phyloP scores from a whole-genome alignment of 257 asterid genomes.

The Galeopsis tetrahit region DNA sequence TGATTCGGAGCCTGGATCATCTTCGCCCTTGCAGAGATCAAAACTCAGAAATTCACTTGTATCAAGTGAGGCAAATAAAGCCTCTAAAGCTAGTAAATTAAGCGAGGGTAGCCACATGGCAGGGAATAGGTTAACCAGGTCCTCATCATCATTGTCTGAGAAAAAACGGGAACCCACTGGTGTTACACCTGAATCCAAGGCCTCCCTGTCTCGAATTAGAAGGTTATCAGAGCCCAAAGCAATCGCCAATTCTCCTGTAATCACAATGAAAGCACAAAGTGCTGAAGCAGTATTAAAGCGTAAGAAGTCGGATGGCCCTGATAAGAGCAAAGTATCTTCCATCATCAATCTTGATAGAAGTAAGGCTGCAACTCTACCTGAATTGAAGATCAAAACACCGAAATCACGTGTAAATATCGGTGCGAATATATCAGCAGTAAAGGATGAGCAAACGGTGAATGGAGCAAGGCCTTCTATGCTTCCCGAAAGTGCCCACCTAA shows the following conservation, averaged over 20 bases:
- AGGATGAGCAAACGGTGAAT: constrained; percentile 38
- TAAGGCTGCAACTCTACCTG: constrained; percentile 85
- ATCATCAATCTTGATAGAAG: constrained; percentile 77
- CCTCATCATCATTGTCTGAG: constrained; percentile 75
- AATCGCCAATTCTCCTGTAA: constrained; percentile 46
- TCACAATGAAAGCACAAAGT: constrained; percentile 52
- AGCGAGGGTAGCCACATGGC: constrained; percentile 55
- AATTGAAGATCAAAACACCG: constrained; percentile 70
- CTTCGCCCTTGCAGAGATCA: constrained; percentile 93
- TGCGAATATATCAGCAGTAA: constrained; percentile 40
- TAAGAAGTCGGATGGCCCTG: constrained; percentile 65
- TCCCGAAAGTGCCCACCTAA: constrained; percentile 40
- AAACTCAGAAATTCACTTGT: constrained; percentile 66
- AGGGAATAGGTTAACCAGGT: constrained; percentile 70
- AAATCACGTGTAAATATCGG: constrained; percentile 42
- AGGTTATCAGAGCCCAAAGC: constrained; percentile 87
- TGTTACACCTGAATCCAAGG: constrained; percentile 65
- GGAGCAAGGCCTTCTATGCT: constrained; percentile 30
- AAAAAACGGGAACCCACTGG: constrained; percentile 54
- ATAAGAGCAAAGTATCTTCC: constrained; percentile 77
- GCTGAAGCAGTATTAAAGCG: constrained; percentile 54
- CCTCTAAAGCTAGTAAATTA: constrained; percentile 57
- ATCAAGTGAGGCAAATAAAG: constrained; percentile 49
- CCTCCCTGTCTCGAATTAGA: constrained; percentile 73
- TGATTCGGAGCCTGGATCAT: constrained; percentile 87